Base-by-base conservation (phyloP, 192 early-diverging fungal species). In the Podila minutissima region DNA sequence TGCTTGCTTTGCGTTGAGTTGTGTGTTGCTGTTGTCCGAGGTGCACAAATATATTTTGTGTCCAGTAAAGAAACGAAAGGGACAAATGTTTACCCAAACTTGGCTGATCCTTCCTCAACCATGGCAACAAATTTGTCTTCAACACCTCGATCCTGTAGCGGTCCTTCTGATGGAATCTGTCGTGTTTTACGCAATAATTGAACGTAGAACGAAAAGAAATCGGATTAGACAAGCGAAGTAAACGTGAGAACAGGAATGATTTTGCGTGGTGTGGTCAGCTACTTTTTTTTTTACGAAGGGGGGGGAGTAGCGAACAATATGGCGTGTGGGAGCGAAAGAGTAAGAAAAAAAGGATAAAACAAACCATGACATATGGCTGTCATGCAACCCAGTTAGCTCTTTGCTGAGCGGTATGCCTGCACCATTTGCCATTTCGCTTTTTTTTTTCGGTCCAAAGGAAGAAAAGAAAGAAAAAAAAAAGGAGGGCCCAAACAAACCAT, bases 141-240 rank as follows among this genome's bases (percentile, higher is more conserved):
- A 83, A 62, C 19, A 83, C 71, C n/a, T 83, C 82, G 61, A 83
- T 75, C 67, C 75, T 55, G 24, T 83, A 73, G 58, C 82, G 68
- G 32, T 83, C 82, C 50, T 83, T 83, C 50, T 83, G 74, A 48
- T 83, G 82, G 66, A 83, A 83, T 68, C 82, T 83, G 38, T 59
- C 59, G 61, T 69, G 17, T 37, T 62, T 22, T 17, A 20, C 22
- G 59, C 2, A 19, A 15, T 2, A 62, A 53, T 37, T 20, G 62
- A 46, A 71, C 1, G 29, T 29, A 69, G 9, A 46, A 9, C 3
- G 2, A 55, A 24, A 24, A 55, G 8, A 55, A 55, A 55, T 6
- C 2, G 22, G 22, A 46, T 46, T 46, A 46, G 41, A 46, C 41
- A 46, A 46, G 41, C 12, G 13, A 17, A 46, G 41, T 11, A 0